Conservation (phyloP, 306 rosid genomes). For the Medicago arabica region DNA sequence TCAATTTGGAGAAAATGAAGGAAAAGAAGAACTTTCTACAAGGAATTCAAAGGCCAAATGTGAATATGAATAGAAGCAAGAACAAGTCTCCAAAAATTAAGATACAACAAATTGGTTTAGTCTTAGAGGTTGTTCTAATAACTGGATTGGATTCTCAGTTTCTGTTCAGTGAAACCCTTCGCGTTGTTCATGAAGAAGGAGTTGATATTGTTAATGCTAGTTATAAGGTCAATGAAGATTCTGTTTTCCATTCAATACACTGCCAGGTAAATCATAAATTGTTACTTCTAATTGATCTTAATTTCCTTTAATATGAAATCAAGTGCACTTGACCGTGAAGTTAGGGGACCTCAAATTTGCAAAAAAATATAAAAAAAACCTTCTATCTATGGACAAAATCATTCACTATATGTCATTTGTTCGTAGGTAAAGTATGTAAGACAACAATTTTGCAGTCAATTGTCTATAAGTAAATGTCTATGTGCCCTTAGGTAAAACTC, state of each 20-base stretch:
- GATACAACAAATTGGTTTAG: conserved; percentile 58
- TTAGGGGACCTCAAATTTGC: no score
- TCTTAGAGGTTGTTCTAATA: conserved; percentile 57
- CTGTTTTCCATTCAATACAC: conserved; percentile 63
- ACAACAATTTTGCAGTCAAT: no score
- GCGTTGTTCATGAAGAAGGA: conserved; percentile 66
- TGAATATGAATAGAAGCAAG: neutral
- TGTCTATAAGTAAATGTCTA: no score
- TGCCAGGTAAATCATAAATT: conserved; percentile 49
- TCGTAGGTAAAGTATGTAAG: no score
- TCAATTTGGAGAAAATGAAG: conserved; percentile 65
- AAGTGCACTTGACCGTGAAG: no score
- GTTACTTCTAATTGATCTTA: neutral
- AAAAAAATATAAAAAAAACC: no score
- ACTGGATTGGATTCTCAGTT: conserved; percentile 62
- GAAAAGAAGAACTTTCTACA: conserved; percentile 59
- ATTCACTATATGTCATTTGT: no score
- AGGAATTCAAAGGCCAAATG: conserved; percentile 41
- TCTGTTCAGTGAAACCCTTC: conserved; percentile 59
- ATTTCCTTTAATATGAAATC: neutral
- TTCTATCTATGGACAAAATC: no score
- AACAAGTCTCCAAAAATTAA: conserved; percentile 53
- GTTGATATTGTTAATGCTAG: conserved; percentile 67
- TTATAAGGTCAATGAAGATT: conserved; percentile 51
- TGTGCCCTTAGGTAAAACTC: no score